These are phyloP conservation scores for Draba incana DNA, from an alignment of 345 rosid species.

Conservation along the genomic window DNA sequence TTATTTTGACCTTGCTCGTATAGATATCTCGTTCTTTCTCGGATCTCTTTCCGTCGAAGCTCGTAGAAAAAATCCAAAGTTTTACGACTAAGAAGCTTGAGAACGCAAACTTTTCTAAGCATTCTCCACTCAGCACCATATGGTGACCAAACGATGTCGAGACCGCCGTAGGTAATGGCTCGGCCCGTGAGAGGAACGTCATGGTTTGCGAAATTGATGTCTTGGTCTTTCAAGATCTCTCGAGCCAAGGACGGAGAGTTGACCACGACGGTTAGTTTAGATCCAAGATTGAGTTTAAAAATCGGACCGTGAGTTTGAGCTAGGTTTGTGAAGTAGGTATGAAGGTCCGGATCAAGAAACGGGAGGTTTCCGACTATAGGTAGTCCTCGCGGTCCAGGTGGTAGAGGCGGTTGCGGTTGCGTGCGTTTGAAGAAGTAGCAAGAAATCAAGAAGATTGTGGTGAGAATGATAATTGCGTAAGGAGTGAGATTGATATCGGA, in stretches of 20 bases:
- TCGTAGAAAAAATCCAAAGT: slow-evolving; percentile 44
- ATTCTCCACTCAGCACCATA: slow-evolving; percentile 54
- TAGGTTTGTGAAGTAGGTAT: slow-evolving; percentile 45
- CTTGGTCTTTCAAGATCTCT: slow-evolving; percentile 52
- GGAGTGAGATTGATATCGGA: background rate
- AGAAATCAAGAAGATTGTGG: background rate
- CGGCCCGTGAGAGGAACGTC: slow-evolving; percentile 42
- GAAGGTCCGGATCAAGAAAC: slow-evolving; percentile 52
- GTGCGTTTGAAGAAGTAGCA: slow-evolving; percentile 16
- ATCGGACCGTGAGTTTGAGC: slow-evolving; percentile 50
- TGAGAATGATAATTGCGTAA: slow-evolving; percentile 1
- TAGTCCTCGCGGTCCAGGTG: slow-evolving; percentile 56
- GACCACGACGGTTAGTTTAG: slow-evolving; percentile 45
- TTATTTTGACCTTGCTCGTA: slow-evolving; percentile 16
- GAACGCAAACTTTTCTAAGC: slow-evolving; percentile 47
- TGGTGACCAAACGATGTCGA: slow-evolving; percentile 41
- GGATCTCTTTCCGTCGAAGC: slow-evolving; percentile 39
- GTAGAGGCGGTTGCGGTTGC: slow-evolving; percentile 31
- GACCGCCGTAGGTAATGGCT: slow-evolving; percentile 40
- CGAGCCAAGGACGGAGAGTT: slow-evolving; percentile 49
- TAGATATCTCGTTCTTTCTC: slow-evolving; percentile 29
- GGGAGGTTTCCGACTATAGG: slow-evolving; percentile 57
- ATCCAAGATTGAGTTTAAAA: slow-evolving; percentile 47
- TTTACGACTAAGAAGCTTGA: slow-evolving; percentile 41
- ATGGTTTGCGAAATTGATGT: slow-evolving; percentile 50